A percentile compares a stretch with the other conserved stretches of the same genome.
phyloP scores from a whole-genome alignment of 805 yeast genomes.

The Candida ovalis region DNA sequence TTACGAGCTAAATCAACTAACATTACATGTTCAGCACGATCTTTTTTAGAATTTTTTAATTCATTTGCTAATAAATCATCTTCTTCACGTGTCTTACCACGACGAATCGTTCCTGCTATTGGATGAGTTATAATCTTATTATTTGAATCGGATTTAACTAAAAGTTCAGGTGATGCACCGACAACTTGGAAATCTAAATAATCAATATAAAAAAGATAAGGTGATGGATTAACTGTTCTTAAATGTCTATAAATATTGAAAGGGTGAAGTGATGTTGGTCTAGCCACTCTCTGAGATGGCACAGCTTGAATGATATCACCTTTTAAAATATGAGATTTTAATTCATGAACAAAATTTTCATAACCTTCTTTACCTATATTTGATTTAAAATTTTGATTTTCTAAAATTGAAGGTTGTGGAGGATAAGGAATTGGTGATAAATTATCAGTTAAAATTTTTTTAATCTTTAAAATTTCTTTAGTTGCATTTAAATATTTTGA shows the following conservation, averaged over 20 bases:
- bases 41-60: constrained; percentile 75
- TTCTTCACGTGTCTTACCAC: constrained; percentile 90
- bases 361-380: constrained; percentile 94
- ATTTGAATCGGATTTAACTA: constrained; percentile 74
- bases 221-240: constrained; percentile 95
- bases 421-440: constrained; percentile 54
- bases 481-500: constrained; percentile 52
- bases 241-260: constrained; percentile 93
- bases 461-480: constrained; percentile 54
- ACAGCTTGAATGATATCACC: constrained; percentile 98
- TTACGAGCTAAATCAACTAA: constrained; percentile 96
- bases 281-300: constrained; percentile 94
- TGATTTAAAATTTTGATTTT: constrained; percentile 69
- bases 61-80: constrained; percentile 79
- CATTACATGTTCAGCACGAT: constrained; percentile 98
- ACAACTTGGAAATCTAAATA: constrained; percentile 88
- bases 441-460: constrained; percentile 43
- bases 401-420: constrained; percentile 66
- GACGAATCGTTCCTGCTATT: constrained; percentile 91
- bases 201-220: constrained; percentile 92
- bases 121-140: constrained; percentile 90
- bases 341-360: constrained; percentile 68
- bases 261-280: constrained; percentile 94
- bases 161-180: constrained; percentile 95
- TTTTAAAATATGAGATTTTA: constrained; percentile 76